Base-by-base conservation (phyloP, 2,329 filamentous ascomycete genomes). In the Byssochlamys sp. region DNA sequence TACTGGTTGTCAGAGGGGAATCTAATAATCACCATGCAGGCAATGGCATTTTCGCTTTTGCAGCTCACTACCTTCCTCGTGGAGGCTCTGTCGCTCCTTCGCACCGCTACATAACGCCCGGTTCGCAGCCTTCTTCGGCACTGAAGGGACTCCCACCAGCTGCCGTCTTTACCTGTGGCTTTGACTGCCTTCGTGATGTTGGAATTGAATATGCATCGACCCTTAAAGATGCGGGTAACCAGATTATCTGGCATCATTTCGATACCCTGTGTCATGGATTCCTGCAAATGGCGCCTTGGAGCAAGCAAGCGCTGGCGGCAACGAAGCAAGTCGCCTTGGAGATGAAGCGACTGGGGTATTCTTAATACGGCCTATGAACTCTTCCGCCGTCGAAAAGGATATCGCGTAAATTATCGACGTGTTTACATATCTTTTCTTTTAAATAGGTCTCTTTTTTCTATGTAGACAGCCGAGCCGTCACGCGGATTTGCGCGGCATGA, bases 31-130 rank as follows among this genome's bases (percentile, higher is more conserved):
- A 45, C 1, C n/a, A 45, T 19, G 1, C 54, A 57, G 55, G 63
- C 59, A 72, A 72, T 57, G 69, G 65, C 3, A 70, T 73, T 49
- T 72, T 71, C 57, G 63, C 61, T 10, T 73, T 71, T 57, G 70
- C 68, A 24, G 62, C 68, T 57, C 65, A 71, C 60, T 73, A 69
- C 58, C 60, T 69, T 12, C 68, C 62, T 51, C 50, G 48, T n/a
- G 55, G 52, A 10, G 55, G 61, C 1, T 63, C 61, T 7, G 58
- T 58, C 12, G 58, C 66, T 24, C 67, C 68, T 1, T 54, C 61
- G 4, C 59, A 67, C 54, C 59, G 55, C 19, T 72, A 71, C 56
- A 61, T 73, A 19, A 66, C 63, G 1, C 71, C 69, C 1, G 67
- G 70, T 1, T 69, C 68, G 63, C 69, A 71, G 57, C 52, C 53